Evolutionary conservation across 2,329 filamentous ascomycete genomes (phyloP), one percentile per base, ranked within the genome.

Genomic region (Penicillium aurantiogriseum): DNA sequence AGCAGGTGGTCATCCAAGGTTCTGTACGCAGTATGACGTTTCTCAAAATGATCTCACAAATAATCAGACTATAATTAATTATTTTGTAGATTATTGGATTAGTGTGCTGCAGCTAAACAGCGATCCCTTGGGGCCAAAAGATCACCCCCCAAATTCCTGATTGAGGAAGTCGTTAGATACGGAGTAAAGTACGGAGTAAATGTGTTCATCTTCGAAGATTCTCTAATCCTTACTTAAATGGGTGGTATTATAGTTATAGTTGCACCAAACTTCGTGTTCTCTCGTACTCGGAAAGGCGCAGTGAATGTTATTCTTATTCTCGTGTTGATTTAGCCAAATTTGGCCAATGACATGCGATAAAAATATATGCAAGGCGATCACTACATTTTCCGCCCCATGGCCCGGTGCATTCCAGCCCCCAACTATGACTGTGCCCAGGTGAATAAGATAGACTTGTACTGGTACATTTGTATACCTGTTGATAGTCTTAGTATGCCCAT

Each of bases 1-100:
- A 57, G 57, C 45, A 59, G 48, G 40, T 52, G 43, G 33, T 35
- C 31, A 8, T 35, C 9, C 19, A 47, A 49, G 21, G 4, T 19
- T 50, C 6, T 27, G 17, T 21, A 23, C 2, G 21, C 9, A 35
- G 15, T 36, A 47, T 47, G 45, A 19, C 15, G 45, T 27, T 27
- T 39, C 11, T 39, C 17, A 50, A 21, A 27, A 15, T 39, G 7
- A 27, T n/a, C 2, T 19, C 15, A 6, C 31, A 19, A 21, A 39
- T 19, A 19, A 38, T n/a, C 23, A 4, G 47, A 50, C 47, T 10
- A 19, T 19, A n/a, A 17, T 31, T 46, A 5, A 23, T 47, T n/a
- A 47, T 10, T 36, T 9, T 23, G 31, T 23, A 2, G 23, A 25
- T 29, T 39, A 42, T 35, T 27, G 9, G 44, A 3, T 42, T 42